Evolutionary conservation across 495 filamentous ascomycete species (phyloP).

Genomic region (Neurospora cerealis): DNA sequence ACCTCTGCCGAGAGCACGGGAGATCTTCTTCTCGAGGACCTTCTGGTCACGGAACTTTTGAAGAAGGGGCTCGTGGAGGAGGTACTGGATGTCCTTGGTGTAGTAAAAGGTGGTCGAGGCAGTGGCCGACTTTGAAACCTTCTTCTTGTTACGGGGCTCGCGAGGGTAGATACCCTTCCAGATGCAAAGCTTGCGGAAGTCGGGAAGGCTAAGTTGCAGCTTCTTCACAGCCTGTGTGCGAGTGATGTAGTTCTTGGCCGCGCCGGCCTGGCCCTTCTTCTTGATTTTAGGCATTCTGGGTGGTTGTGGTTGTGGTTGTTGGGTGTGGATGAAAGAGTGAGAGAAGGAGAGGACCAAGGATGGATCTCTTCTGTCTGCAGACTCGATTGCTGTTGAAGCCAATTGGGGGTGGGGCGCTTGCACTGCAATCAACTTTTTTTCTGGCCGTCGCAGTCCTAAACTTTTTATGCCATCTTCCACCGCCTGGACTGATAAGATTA

Average conservation of each 20-base stretch:
- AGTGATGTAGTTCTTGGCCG: conserved; percentile 97
- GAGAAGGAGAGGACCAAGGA: conserved; percentile 9
- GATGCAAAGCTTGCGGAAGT: conserved; percentile 96
- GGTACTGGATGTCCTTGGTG: conserved; percentile 95
- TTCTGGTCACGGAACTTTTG: conserved; percentile 96
- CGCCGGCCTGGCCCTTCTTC: conserved; percentile 90
- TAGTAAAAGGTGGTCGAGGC: conserved; percentile 97
- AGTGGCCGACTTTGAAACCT: conserved; percentile 83
- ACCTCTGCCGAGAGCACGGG: conserved; percentile 77
- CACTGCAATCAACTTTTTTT: neutral
- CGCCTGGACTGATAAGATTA: conserved; percentile 8
- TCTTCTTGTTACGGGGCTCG: conserved; percentile 93
- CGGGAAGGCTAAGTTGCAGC: conserved; percentile 90
- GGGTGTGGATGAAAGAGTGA: neutral
- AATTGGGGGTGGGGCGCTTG: neutral
- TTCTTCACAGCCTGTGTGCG: conserved; percentile 93
- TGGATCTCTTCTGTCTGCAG: neutral
- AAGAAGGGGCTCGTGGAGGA: conserved; percentile 93
- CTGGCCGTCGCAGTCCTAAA: conserved; percentile 3
- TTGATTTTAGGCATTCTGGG: conserved; percentile 72
- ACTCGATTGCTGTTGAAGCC: neutral
- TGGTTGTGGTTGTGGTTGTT: neutral
- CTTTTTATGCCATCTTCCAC: conserved; percentile 20
- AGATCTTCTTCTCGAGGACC: conserved; percentile 91
- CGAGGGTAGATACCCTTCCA: conserved; percentile 99